Base-by-base conservation (phyloP, 768 basidiomycete species). In the Rhodotorula paludigena region DNA sequence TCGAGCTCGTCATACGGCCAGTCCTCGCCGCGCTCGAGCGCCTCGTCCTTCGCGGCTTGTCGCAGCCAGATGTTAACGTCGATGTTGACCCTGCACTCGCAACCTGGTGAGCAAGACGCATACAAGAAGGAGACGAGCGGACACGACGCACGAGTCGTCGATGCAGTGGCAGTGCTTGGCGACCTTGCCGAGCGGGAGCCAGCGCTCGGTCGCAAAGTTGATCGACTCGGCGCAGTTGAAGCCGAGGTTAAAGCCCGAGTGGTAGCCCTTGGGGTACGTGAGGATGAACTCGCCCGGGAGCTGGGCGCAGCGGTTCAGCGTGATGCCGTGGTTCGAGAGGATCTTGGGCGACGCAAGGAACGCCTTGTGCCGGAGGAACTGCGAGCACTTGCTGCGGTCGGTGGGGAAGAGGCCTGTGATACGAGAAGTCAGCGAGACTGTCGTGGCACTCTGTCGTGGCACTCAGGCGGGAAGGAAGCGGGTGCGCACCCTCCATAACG, bases 201-300 rank as follows among this genome's bases (percentile, higher is more conserved):
- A 98, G 71, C 88, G 89, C 49, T 96, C 90, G 35, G 96, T 81
- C 0, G 94, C 94, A 76, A 97, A 98, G 77, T 98, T 98, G 75
- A 96, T 90, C 70, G 89, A 91, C 79, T 97, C 94, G 3, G 94
- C 94, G 74, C 92, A 96, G 75, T 98, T 98, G 76, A 96, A 85
- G 12, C 90, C 94, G 49, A 96, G 81, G 76, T 98, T 98, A 82
- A 97, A 94, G 28, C 94, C 94, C 7, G 92, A 90, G 77, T 98
- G 94, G 77, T 97, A 97, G 3, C 94, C 94, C 56, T 89, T 81
- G 1, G 94, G 94, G 76, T 85, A 98, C 0, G 94, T 98, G 73
- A 98, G 89, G 47, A 98, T 89, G 69, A 97, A 96, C 77, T 97
- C 93, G n/a, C 90, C 89, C 51, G 88, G 85, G 53, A 92, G 87